Percentiles rank a stretch among this genome's conserved stretches.
Conservation (phyloP, 2,329 filamentous ascomycete species). For the Neocatenulostroma microsporum region DNA sequence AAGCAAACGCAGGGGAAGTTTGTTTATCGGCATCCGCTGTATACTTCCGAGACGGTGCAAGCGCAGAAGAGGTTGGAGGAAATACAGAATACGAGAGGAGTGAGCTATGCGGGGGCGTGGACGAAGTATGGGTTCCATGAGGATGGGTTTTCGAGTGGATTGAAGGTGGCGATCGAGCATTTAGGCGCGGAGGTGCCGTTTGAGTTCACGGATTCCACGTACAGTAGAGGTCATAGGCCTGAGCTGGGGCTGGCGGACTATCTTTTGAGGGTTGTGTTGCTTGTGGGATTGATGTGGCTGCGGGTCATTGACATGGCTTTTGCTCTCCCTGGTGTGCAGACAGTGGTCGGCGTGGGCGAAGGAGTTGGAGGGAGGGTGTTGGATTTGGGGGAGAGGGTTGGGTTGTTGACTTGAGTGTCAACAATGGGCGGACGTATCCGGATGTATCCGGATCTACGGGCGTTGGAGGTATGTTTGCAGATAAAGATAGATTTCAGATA, state of each 20-base stretch:
- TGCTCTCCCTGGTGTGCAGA: slow-evolving; percentile 10
- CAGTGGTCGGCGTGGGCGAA: slow-evolving; percentile 10
- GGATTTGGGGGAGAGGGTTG: slow-evolving; percentile 17
- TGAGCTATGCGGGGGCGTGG: slow-evolving; percentile 81
- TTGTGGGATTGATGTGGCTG: slow-evolving; percentile 45
- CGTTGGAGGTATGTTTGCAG: no score
- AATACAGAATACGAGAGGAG: slow-evolving; percentile 69
- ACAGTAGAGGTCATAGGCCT: slow-evolving; percentile 54
- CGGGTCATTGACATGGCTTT: slow-evolving; percentile 9
- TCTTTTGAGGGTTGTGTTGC: slow-evolving; percentile 48
- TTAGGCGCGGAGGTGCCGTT: slow-evolving; percentile 70
- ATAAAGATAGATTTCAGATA: no score
- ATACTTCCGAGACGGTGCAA: slow-evolving; percentile 57
- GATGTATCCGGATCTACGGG: no score
- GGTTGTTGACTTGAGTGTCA: slow-evolving; percentile 10
- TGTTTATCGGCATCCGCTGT: slow-evolving; percentile 66
- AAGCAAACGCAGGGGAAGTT: slow-evolving; percentile 62
- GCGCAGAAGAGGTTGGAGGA: slow-evolving; percentile 58
- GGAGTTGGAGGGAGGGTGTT: slow-evolving; percentile 11
- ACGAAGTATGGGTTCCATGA: slow-evolving; percentile 81
- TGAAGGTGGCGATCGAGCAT: slow-evolving; percentile 61
- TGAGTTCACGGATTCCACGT: slow-evolving; percentile 61
- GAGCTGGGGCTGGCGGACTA: slow-evolving; percentile 50
- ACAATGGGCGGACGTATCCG: no score
- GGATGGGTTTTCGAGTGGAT: slow-evolving; percentile 72